A percentile compares a stretch with the other conserved stretches of the same genome.
Evolutionary conservation across 2,329 filamentous ascomycete species (phyloP).

Genomic region (Scedosporium aurantiacum): DNA sequence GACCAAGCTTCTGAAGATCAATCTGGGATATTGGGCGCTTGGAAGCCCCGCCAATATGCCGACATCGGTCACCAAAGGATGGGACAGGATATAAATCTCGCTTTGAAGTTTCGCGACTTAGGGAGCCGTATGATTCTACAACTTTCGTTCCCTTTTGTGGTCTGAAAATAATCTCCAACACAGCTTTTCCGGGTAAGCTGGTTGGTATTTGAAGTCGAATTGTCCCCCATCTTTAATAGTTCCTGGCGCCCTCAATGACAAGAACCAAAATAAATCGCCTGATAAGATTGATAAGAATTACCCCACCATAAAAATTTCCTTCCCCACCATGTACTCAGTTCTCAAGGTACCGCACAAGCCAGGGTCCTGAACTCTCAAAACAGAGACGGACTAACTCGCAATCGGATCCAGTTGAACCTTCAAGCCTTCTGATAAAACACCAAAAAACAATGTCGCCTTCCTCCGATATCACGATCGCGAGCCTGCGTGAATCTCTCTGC

Average conservation of each 20-base stretch:
- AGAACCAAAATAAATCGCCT: background rate
- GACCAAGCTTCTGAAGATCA: too few species aligned
- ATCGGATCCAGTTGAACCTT: background rate
- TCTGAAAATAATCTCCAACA: background rate
- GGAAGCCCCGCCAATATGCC: background rate
- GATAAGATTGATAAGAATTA: slow-evolving; percentile 7
- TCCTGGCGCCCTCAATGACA: too few species aligned
- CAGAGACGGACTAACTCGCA: background rate
- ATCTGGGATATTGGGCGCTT: background rate
- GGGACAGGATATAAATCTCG: too few species aligned
- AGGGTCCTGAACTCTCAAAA: background rate
- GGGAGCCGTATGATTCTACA: background rate
- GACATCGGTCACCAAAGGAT: background rate
- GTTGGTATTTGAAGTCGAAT: too few species aligned
- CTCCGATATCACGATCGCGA: slow-evolving; percentile 35
- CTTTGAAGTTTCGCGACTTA: background rate
- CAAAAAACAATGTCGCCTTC: background rate
- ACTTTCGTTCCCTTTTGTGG: background rate
- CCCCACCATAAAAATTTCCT: slow-evolving; percentile 5
- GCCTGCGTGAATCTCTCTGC: slow-evolving; percentile 64
- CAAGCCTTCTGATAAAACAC: background rate
- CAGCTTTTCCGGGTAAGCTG: background rate
- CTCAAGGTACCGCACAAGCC: background rate
- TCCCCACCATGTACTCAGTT: background rate
- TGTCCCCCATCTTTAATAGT: too few species aligned